Percentiles rank a stretch among this genome's conserved stretches.
phyloP scores from a whole-genome alignment of 140 eudicot species.

The Stevia rebaudiana region DNA sequence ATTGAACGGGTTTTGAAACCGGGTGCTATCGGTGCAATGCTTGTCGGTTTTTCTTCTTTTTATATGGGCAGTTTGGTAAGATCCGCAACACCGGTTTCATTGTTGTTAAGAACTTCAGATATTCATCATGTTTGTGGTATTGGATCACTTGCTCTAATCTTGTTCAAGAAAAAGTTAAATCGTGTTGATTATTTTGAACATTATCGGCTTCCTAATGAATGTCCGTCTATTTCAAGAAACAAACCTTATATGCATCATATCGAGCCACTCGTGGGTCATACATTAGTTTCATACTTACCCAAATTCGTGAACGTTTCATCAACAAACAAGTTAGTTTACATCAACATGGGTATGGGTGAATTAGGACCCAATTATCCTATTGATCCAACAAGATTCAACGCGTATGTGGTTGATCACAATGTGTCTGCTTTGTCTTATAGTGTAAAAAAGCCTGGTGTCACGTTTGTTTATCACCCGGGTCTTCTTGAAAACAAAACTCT shows the following conservation, averaged over 20 bases:
- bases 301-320: constrained; percentile 57
- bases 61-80: constrained; percentile 48
- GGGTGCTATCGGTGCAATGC: constrained; percentile 64
- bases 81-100: constrained; percentile 53
- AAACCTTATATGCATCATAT: constrained; percentile 45
- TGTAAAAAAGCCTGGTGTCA: constrained; percentile 65
- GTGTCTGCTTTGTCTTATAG: constrained; percentile 51
- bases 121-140: constrained; percentile 53
- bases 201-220: constrained; percentile 45
- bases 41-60: constrained; percentile 39
- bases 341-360: constrained; percentile 62
- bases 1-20: constrained; percentile 76
- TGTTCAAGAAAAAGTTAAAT: constrained; percentile 50
- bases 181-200: constrained; percentile 30
- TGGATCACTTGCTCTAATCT: constrained; percentile 43
- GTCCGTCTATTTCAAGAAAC: constrained; percentile 54
- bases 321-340: constrained; percentile 52
- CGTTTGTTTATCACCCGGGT: constrained; percentile 65
- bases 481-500: constrained; percentile 32
- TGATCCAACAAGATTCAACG: constrained; percentile 36
- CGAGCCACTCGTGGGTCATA: constrained; percentile 52
- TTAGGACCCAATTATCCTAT: constrained; percentile 38
- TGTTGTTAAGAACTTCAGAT: constrained; percentile 59
- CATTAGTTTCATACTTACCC: constrained; percentile 41
- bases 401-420: constrained; percentile 66